Evolutionary conservation across 352 stramenopile species (phyloP).

Genomic region (Phytophthora capsici): DNA sequence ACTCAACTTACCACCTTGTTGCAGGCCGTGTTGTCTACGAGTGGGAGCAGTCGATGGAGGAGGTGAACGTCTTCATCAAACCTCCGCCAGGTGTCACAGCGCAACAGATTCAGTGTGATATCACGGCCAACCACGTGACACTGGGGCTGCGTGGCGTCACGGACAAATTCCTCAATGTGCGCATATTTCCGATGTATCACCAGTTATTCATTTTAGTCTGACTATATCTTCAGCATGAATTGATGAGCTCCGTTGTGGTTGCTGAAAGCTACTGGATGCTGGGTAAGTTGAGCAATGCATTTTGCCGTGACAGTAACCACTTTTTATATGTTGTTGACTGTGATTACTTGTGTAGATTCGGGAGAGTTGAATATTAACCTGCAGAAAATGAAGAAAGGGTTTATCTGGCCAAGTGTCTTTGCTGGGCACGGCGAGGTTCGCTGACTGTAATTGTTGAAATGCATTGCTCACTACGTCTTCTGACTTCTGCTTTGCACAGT

Average conservation of each 20-base stretch:
- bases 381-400: constrained; percentile 96
- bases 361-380: constrained; percentile 93
- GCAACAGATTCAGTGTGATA: constrained; percentile 89
- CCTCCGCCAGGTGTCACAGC: constrained; percentile 87
- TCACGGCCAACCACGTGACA: constrained; percentile 88
- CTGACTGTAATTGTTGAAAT: neutral
- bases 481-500: constrained; percentile 31
- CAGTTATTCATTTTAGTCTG: neutral
- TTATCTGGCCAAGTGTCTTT: constrained; percentile 94
- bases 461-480: neutral
- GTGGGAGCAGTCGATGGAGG: constrained; percentile 96
- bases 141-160: constrained; percentile 89
- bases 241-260: constrained; percentile 92
- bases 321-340: neutral
- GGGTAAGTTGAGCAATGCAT: constrained; percentile 44
- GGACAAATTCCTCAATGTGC: constrained; percentile 94
- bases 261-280: constrained; percentile 97
- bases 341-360: constrained; percentile 51
- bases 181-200: neutral
- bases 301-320: neutral
- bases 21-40: constrained; percentile 93
- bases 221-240: constrained; percentile 77
- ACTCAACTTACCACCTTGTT: neutral
- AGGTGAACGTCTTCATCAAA: constrained; percentile 96
- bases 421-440: constrained; percentile 81